phyloP scores from a whole-genome alignment of 352 stramenopile genomes.

The Phytophthora ramorum region DNA sequence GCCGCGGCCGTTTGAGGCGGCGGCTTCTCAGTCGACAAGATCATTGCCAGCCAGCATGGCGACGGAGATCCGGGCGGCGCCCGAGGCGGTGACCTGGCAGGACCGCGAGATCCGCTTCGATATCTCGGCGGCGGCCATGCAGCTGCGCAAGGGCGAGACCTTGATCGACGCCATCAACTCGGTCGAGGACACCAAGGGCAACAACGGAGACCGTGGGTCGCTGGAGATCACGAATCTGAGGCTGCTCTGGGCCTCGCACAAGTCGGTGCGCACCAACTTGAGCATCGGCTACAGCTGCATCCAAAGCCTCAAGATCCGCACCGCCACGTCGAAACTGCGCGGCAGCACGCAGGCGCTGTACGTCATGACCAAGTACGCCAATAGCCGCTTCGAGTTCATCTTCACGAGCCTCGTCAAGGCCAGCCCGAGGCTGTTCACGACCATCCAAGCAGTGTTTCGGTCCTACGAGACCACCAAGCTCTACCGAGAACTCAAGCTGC shows the following conservation, averaged over 20 bases:
- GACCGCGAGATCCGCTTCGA: slow-evolving; percentile 93
- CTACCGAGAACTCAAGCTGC: slow-evolving; percentile 93
- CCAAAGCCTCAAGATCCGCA: slow-evolving; percentile 90
- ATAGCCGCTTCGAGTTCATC: slow-evolving; percentile 93
- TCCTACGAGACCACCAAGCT: slow-evolving; percentile 94
- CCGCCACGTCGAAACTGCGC: slow-evolving; percentile 89
- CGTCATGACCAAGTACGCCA: slow-evolving; percentile 91
- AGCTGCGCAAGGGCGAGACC: slow-evolving; percentile 81
- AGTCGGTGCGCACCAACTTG: slow-evolving; percentile 84
- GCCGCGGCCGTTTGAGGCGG: too few species aligned
- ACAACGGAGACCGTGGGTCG: slow-evolving; percentile 92
- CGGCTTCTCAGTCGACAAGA: background rate
- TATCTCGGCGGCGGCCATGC: slow-evolving; percentile 59
- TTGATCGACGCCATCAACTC: slow-evolving; percentile 94
- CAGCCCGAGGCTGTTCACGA: slow-evolving; percentile 92
- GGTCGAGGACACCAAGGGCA: slow-evolving; percentile 95
- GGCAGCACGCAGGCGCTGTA: slow-evolving; percentile 93
- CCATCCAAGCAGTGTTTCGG: slow-evolving; percentile 91
- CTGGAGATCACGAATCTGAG: slow-evolving; percentile 94
- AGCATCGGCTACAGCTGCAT: slow-evolving; percentile 89
- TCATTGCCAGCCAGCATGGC: slow-evolving; percentile 13
- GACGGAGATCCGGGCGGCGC: slow-evolving; percentile 63
- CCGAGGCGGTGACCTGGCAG: slow-evolving; percentile 86
- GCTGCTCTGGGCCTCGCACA: slow-evolving; percentile 92
- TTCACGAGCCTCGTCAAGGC: slow-evolving; percentile 94